Percentiles rank a stretch among this genome's conserved stretches.
Evolutionary conservation across 176 grass and related monocot species (phyloP).

Genomic region (Echinochloa phyllopogon): DNA sequence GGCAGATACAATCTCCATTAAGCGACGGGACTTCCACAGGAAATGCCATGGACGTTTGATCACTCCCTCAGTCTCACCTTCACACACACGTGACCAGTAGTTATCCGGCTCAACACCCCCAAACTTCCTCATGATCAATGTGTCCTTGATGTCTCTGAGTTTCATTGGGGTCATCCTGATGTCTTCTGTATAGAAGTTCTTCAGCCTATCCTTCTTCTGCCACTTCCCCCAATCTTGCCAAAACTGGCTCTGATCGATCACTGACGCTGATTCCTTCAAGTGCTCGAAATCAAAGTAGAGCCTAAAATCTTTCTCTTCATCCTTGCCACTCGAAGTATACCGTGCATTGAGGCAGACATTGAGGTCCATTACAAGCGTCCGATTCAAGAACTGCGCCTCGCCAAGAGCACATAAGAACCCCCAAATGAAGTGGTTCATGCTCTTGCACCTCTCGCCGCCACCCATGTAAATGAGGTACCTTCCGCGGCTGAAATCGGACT

Average conservation of each 20-base stretch:
- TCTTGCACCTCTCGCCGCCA: conserved; percentile 92
- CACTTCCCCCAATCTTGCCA: conserved; percentile 81
- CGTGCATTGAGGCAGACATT: conserved; percentile 71
- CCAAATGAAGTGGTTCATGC: conserved; percentile 96
- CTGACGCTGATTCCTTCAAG: conserved; percentile 71
- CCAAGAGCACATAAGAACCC: conserved; percentile 82
- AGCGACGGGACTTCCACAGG: conserved; percentile 82
- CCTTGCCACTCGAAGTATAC: conserved; percentile 64
- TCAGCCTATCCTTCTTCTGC: conserved; percentile 72
- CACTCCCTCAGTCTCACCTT: conserved; percentile 80
- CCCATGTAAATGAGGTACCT: conserved; percentile 85
- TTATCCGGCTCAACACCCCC: conserved; percentile 75
- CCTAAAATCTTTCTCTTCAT: conserved; percentile 86
- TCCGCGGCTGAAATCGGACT: conserved; percentile 62
- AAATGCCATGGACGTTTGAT: conserved; percentile 92
- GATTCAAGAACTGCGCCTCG: conserved; percentile 87
- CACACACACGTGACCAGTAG: conserved; percentile 89
- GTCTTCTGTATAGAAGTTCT: conserved; percentile 77
- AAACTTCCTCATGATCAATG: conserved; percentile 92
- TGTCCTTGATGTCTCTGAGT: conserved; percentile 67
- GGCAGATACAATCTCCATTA: conserved; percentile 92
- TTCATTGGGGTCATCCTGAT: conserved; percentile 84
- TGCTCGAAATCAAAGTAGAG: conserved; percentile 97
- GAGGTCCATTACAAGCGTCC: conserved; percentile 88
- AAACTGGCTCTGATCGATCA: conserved; percentile 82